Evolutionary conservation across 345 rosid genomes (phyloP), one percentile per base, ranked within the genome.

Genomic region (Acer saccharum): DNA sequence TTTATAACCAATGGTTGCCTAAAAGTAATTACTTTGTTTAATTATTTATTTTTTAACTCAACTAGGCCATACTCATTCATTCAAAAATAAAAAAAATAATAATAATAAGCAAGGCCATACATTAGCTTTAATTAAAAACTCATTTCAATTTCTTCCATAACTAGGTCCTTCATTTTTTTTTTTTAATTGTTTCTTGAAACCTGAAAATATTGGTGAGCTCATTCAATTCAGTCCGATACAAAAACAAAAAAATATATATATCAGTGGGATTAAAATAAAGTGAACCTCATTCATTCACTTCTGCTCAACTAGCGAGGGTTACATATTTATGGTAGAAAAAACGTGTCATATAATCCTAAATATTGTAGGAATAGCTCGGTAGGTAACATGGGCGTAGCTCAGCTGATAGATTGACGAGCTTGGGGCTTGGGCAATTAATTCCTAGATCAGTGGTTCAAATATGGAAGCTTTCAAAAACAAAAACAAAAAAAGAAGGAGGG

Each of bases 61-160:
- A 35, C 39, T 4, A 35, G 39, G 39, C 6, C 39, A 35, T 35
- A 35, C 39, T 35, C 39, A 35, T 4, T 35, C 39, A 0, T 35
- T 35, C 0, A 35, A 0, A 4, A 0, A 4, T 0, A 35, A 0
- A 4, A 0, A 35, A 35, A 35, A 4, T 0, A 35, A 35, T 0
- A 35, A 35, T 0, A 4, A 29, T 11, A 48, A 1, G 7, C 4
- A 14, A 4, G 6, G 17, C 7, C 55, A 14, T 14, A 35, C 39
- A 35, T 4, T 35, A 50, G 4, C 55, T 50, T 50, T 8, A 43
- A 43, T 43, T 43, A 43, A 43, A 43, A 43, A 43, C 11, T 43
- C 46, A 43, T 43, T 43, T 43, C 55, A 50, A 50, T 50, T 50
- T 50, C 18, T 50, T 50, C 4, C 18, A 50, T 50, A 50, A 50